phyloP scores from a whole-genome alignment of 2,329 filamentous ascomycete species.

The Fusarium pininemorale region DNA sequence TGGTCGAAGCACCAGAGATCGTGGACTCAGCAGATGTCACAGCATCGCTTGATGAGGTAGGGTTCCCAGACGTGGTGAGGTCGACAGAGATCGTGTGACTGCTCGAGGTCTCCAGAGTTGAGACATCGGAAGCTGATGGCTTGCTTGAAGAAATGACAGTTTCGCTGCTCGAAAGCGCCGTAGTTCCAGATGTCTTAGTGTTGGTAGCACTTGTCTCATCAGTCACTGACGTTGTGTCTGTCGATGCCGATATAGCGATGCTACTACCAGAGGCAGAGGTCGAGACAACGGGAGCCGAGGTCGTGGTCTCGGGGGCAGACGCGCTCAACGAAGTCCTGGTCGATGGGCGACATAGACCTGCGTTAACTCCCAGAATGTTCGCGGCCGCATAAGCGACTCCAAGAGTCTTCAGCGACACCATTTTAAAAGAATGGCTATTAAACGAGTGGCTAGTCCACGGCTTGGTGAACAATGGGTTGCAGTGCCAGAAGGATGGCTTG shows the following conservation, averaged over 20 bases:
- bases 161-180: background rate
- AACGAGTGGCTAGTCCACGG: background rate
- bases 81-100: background rate
- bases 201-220: background rate
- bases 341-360: background rate
- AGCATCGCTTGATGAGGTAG: background rate
- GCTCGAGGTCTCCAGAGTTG: background rate
- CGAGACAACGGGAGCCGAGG: background rate
- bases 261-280: background rate
- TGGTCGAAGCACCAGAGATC: background rate
- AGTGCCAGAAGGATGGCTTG: background rate
- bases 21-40: background rate
- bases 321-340: background rate
- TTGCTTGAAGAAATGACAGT: background rate
- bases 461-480: background rate
- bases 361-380: background rate
- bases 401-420: conserved; percentile 4
- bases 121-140: background rate
- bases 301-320: background rate
- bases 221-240: fast-evolving
- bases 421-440: background rate
- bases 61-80: background rate
- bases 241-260: background rate
- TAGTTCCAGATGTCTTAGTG: background rate
- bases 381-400: background rate